Evolutionary conservation across 441 rosid genomes (phyloP).

Genomic region (Eutrema salsugineum): DNA sequence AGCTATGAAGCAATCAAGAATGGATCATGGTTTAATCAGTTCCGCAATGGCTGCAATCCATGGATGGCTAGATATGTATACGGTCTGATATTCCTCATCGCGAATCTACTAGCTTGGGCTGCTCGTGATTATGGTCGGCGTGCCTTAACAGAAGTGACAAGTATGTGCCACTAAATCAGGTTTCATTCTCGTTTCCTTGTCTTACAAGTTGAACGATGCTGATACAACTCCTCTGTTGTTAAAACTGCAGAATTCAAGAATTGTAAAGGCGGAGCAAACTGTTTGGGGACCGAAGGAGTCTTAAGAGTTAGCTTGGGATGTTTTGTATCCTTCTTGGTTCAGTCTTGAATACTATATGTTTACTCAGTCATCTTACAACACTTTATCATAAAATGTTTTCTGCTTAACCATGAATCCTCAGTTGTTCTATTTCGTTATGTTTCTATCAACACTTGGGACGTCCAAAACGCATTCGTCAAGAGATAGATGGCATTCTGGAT

Average conservation of each 20-base stretch:
- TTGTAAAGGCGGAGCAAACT: constrained; percentile 68
- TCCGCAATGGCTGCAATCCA: constrained; percentile 76
- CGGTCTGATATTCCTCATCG: constrained; percentile 70
- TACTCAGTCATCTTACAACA: not conserved
- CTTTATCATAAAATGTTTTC: not conserved
- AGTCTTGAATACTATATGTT: not conserved
- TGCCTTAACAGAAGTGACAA: constrained; percentile 59
- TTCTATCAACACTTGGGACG: constrained; percentile 68
- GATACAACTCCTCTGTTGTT: not conserved
- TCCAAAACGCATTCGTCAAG: constrained; percentile 54
- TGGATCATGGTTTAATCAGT: constrained; percentile 79
- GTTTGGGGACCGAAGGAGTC: constrained; percentile 91
- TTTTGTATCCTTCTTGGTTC: constrained; percentile 71
- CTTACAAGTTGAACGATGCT: constrained; percentile 11
- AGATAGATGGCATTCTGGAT: constrained; percentile 94
- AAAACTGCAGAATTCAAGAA: constrained; percentile 57
- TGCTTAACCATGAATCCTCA: constrained; percentile 40
- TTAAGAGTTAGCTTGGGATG: constrained; percentile 96
- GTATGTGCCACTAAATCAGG: constrained; percentile 41
- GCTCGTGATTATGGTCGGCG: constrained; percentile 75
- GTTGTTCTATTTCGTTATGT: constrained; percentile 80
- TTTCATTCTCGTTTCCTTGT: constrained; percentile 5
- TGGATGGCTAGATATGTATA: constrained; percentile 97
- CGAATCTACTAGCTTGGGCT: constrained; percentile 89
- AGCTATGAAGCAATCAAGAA: constrained; percentile 40